Evolutionary conservation across 2,329 filamentous ascomycete genomes (phyloP).

Genomic region (Phaeoacremonium minimum): DNA sequence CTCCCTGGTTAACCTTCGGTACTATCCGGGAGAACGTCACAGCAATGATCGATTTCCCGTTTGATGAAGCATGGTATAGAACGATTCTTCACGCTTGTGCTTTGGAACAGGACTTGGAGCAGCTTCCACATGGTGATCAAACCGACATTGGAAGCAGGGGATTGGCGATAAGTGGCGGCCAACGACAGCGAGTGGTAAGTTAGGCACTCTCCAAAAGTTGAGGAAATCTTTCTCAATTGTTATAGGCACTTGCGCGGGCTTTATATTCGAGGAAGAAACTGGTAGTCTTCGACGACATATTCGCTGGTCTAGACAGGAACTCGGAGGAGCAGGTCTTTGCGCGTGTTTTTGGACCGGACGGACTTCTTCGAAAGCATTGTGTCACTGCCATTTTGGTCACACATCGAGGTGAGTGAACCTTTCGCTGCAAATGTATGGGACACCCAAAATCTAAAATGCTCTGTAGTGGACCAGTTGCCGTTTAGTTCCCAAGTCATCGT

Average conservation of each 20-base stretch:
- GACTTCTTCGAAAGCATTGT: constrained; percentile 18
- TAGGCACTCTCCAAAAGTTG: too few species aligned
- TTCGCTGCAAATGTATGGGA: too few species aligned
- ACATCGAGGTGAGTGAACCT: too few species aligned
- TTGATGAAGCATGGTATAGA: constrained; percentile 20
- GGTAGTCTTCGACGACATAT: constrained; percentile 30
- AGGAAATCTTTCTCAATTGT: too few species aligned
- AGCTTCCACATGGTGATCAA: constrained; percentile 16
- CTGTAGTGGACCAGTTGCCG: too few species aligned
- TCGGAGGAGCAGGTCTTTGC: constrained; percentile 26
- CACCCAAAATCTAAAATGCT: too few species aligned
- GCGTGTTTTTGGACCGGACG: constrained; percentile 20
- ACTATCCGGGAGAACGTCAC: constrained; percentile 33
- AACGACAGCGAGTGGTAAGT: constrained; percentile 21
- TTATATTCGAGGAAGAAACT: constrained; percentile 26
- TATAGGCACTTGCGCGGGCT: constrained; percentile 29
- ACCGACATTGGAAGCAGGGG: constrained; percentile 19
- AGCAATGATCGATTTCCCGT: constrained; percentile 15
- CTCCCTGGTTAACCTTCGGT: constrained; percentile 36
- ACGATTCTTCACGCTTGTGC: constrained; percentile 20
- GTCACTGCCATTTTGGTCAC: constrained; percentile 31
- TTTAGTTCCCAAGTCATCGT: too few species aligned
- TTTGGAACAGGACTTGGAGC: constrained; percentile 18
- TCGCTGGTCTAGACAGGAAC: constrained; percentile 30
- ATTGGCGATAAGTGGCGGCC: constrained; percentile 21